Evolutionary conservation across 208 protist genomes (phyloP), one percentile per base, ranked within the genome.

Genomic region (Willaertia magna): DNA sequence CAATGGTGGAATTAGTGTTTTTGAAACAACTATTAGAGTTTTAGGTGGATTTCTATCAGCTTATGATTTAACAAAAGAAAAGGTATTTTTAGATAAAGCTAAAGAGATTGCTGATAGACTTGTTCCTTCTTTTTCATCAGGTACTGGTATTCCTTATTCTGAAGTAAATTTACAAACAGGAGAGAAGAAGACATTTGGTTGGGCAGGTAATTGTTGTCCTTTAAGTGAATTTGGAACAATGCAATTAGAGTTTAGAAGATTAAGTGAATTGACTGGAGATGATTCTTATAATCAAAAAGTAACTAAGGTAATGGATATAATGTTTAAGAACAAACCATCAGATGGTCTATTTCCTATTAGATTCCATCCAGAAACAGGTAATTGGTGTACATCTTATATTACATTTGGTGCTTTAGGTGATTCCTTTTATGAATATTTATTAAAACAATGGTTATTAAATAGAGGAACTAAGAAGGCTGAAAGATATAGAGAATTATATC

Each of bases 21-120:
- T 96, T 86, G 94, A 96, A 85, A 92, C 92, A 18, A 93, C 67
- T 30, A 96, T 96, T 79, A 78, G 94, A 52, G 88, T 91, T 44
- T 11, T 96, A 1, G 94, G 93, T 42, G 91, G 89, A 26, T 90
- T 95, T 55, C 67, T 96, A 6, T 87, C 92, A 20, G 91, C 90
- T 4, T 96, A 95, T 86, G 85, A 94, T 30, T 87, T 95, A 11
- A 89, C 87, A 34, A 85, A 83, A 4, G 88, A 94, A 16, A 6
- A 81, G 30, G n/a, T 87, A 0, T 88, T 93, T 7, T 18, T 95
- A 0, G 59, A 93, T 9, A 92, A 88, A 40, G 87, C 91, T 3
- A 52, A 78, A 67, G 88, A 89, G 2, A 51, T 93, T 0, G 92
- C 86, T 11, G 84, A 94, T 52, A 30, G 75, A 22, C 30, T 95